Conservation (phyloP, 2,329 filamentous ascomycete species). For the Trichocomaceae sp. region DNA sequence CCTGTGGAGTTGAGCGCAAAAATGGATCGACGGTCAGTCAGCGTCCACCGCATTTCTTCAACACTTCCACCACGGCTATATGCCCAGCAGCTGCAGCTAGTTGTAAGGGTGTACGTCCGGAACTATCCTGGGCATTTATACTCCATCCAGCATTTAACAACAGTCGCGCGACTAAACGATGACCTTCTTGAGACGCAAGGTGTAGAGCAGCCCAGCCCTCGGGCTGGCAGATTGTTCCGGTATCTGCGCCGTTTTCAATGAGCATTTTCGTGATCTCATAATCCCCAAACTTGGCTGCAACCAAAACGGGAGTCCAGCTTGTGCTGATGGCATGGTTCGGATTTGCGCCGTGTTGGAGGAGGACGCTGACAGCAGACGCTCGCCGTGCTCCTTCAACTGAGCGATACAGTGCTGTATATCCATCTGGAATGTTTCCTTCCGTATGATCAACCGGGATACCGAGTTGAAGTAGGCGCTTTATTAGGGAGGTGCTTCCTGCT, state of each 20-base stretch:
- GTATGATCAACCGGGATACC: background rate
- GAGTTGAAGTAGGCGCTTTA: background rate
- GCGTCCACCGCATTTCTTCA: background rate
- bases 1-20: no score
- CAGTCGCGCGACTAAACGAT: slow-evolving; percentile 2
- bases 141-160: background rate
- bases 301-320: background rate
- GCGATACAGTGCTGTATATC: background rate
- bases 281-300: background rate
- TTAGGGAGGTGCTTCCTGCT: background rate
- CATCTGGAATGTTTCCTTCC: background rate
- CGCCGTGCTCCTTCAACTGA: background rate
- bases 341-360: background rate
- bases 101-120: background rate
- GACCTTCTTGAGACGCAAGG: background rate
- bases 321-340: background rate
- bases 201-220: slow-evolving; percentile 2
- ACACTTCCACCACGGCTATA: background rate
- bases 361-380: background rate
- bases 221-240: background rate
- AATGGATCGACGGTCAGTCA: no score
- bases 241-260: background rate
- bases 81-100: background rate
- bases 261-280: background rate
- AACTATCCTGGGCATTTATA: background rate